Base-by-base conservation (phyloP, 2,329 filamentous ascomycete genomes). In the Cercospora brassicicola region DNA sequence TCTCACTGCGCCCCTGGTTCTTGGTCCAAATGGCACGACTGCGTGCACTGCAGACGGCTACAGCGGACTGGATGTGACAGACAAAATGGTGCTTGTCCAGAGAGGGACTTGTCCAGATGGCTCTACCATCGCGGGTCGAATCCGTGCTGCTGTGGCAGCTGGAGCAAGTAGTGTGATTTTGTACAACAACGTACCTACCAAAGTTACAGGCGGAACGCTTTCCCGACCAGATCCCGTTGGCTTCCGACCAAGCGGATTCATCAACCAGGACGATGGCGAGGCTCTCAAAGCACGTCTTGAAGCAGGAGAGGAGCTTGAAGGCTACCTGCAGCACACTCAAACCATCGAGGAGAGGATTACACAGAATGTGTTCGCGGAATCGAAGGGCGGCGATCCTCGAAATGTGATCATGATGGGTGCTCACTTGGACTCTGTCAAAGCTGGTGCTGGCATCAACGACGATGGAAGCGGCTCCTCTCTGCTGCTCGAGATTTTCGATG, bases 381-480 rank as follows among this genome's bases (percentile, higher is more conserved):
- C 87, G 10, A 85, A 86, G 86, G 51, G 33, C 8, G 62, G 62
- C 18, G 62, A 64, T 33, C 20, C 62, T 5, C 55, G 53, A 11
- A 57, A 64, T 30, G 62, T 64, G 15, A 59, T 62, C 20, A 74
- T 72, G 68, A 42, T 72, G 26, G 80, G 79, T 9, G 80, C 77
- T 11, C 79, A 81, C 69, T 76, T 77, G 2, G 80, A 82, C 69
- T 78, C 76, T 11, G 78, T 81, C 28, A 74, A 73, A 89, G 90
- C 79, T 2, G 68, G 88, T 0, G 87, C 88, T 2, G 91, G 91
- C 20, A 92, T 93, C 83, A 93, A 93, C 78, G 91, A 93, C 72
- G 90, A 93, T 74, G 91, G 91, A 53, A 89, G 88, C 3, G 91
- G 91, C 62, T 88, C 85, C 39, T 84, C 88, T 68, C 84, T 84